Evolutionary conservation across 805 yeast species (phyloP).

Genomic region (Myxozyma nipponensis): DNA sequence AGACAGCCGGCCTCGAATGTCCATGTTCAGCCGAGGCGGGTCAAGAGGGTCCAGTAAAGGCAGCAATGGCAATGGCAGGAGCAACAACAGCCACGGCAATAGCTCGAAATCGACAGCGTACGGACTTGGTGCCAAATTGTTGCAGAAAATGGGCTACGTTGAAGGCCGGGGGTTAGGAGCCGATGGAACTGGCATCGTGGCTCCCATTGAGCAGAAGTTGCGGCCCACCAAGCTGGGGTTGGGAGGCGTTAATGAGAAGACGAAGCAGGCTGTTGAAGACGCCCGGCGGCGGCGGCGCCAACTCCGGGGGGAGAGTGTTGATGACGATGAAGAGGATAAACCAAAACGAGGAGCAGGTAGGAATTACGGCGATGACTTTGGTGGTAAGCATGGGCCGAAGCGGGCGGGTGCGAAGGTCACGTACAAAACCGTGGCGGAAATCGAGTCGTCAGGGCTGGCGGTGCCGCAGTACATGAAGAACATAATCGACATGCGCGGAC

Average conservation of each 20-base stretch:
- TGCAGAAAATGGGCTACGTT: conserved; percentile 82
- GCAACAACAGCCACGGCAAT: background rate
- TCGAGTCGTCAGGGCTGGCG: conserved; percentile 33
- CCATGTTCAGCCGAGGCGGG: background rate
- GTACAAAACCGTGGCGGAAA: conserved; percentile 33
- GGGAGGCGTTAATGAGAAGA: conserved; percentile 54
- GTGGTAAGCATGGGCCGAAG: conserved; percentile 4
- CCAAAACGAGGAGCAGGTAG: conserved; percentile 28
- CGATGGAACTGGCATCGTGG: conserved; percentile 63
- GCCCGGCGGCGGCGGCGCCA: too few species aligned
- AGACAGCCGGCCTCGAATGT: background rate
- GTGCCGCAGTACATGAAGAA: conserved; percentile 31
- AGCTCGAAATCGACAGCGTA: conserved; percentile 3
- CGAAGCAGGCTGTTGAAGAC: conserved; percentile 29
- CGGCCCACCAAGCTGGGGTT: conserved; percentile 70
- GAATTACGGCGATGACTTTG: background rate
- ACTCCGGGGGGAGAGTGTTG: conserved; percentile 25
- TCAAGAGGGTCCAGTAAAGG: background rate
- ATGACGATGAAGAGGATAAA: conserved; percentile 24
- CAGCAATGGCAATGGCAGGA: background rate
- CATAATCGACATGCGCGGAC: conserved; percentile 32
- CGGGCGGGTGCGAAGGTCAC: conserved; percentile 25
- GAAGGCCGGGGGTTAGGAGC: conserved; percentile 84
- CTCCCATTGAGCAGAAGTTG: conserved; percentile 70
- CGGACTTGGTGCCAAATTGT: conserved; percentile 79